A percentile compares a stretch with the other conserved stretches of the same genome.
Evolutionary conservation across 2,329 filamentous ascomycete genomes (phyloP).

Genomic region (Byssoonygena ceratinophila): DNA sequence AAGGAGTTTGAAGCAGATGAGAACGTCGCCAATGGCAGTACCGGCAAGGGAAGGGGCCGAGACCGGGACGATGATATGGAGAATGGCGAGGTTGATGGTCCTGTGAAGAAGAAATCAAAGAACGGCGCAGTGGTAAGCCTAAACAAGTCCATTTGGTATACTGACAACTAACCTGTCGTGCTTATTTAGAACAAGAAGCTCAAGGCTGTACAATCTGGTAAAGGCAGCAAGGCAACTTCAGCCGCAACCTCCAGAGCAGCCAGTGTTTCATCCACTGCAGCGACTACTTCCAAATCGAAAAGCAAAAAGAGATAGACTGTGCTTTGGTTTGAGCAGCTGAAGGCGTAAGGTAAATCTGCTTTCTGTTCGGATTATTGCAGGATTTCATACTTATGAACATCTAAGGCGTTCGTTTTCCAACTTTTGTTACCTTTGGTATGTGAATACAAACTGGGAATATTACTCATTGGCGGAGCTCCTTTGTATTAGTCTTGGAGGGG

Average conservation of each 20-base stretch:
- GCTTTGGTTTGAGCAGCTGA: not conserved
- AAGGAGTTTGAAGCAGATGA: conserved; percentile 70
- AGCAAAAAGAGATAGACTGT: conserved; percentile 1
- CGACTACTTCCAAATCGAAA: conserved; percentile 21
- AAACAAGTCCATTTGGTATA: conserved; percentile 4
- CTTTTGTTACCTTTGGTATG: not conserved
- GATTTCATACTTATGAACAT: not conserved
- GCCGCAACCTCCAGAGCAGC: conserved; percentile 71
- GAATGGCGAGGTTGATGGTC: conserved; percentile 65
- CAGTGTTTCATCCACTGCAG: conserved; percentile 67
- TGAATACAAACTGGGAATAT: conserved; percentile 1
- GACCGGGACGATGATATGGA: conserved; percentile 65
- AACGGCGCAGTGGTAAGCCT: conserved; percentile 69
- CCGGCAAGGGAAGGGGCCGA: conserved; percentile 52
- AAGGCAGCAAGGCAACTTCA: conserved; percentile 62
- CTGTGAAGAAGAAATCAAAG: conserved; percentile 92
- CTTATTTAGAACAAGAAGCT: conserved; percentile 75
- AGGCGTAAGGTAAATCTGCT: not conserved
- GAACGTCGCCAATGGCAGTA: conserved; percentile 48
- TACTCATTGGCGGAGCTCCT: not conserved
- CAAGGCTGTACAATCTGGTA: conserved; percentile 70
- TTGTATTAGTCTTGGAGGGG: not conserved
- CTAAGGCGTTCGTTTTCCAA: not conserved
- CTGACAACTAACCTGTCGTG: conserved; percentile 18
- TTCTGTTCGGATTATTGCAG: not conserved